Evolutionary conservation across 2,329 filamentous ascomycete genomes (phyloP).

Genomic region (Gnomoniopsis smithogilvyi): DNA sequence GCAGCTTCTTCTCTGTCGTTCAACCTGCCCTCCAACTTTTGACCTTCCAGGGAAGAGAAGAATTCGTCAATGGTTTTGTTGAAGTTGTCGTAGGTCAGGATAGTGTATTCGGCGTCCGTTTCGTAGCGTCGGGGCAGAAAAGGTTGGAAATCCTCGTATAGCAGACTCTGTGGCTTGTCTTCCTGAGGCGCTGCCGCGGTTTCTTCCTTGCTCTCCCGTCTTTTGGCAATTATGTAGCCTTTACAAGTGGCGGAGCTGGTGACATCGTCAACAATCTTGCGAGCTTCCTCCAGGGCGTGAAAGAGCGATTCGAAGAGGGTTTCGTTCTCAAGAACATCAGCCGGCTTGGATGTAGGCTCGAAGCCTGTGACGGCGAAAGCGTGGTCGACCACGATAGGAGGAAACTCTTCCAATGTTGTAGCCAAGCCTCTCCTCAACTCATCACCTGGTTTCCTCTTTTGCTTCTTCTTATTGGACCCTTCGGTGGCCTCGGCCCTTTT

Average conservation of each 20-base stretch:
- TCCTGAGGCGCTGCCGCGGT: conserved; percentile 27
- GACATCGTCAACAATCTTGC: conserved; percentile 65
- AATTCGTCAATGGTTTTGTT: conserved; percentile 95
- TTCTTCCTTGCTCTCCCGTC: conserved; percentile 31
- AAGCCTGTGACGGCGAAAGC: conserved; percentile 68
- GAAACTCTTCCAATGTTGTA: conserved; percentile 81
- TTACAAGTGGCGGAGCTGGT: conserved; percentile 62
- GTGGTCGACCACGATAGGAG: conserved; percentile 85
- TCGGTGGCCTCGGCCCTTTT: conserved; percentile 52
- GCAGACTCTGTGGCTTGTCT: conserved; percentile 45
- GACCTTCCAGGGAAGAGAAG: conserved; percentile 93
- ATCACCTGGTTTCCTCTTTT: conserved; percentile 71
- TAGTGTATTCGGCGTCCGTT: conserved; percentile 59
- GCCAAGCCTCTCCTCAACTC: conserved; percentile 77
- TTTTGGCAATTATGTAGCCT: conserved; percentile 85
- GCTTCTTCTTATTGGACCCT: conserved; percentile 55
- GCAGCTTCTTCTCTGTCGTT: conserved; percentile 79
- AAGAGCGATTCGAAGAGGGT: conserved; percentile 64
- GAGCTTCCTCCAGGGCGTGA: conserved; percentile 65
- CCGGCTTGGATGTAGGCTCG: conserved; percentile 64
- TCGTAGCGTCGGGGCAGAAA: conserved; percentile 82
- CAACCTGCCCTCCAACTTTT: conserved; percentile 81
- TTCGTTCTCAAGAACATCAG: conserved; percentile 67
- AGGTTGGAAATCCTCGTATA: conserved; percentile 95
- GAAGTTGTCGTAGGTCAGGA: conserved; percentile 79